These are phyloP conservation scores for Agrostemma githago DNA, from an alignment of 148 eudicot species.

Conservation along the genomic window DNA sequence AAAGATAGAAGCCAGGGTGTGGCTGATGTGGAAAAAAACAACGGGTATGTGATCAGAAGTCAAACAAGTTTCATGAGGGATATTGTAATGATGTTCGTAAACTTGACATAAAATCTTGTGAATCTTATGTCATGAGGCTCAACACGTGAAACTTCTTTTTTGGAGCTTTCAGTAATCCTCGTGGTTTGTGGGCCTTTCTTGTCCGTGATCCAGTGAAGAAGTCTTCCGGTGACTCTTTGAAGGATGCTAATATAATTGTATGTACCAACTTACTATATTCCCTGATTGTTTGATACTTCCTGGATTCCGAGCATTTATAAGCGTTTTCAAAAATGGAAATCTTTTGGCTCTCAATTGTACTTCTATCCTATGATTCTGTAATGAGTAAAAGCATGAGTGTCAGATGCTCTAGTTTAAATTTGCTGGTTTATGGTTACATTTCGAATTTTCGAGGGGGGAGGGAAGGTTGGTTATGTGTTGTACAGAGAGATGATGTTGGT, in stretches of 20 bases:
- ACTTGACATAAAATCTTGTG: neutral
- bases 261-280: slow-evolving; percentile 21
- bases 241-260: slow-evolving; percentile 41
- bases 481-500: neutral
- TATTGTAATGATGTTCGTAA: neutral
- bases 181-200: slow-evolving; percentile 70
- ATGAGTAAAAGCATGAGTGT: neutral
- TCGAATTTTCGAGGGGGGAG: neutral
- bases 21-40: slow-evolving; percentile 26
- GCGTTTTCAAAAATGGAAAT: neutral
- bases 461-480: neutral
- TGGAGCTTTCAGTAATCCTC: slow-evolving; percentile 37
- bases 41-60: slow-evolving; percentile 37
- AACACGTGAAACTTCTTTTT: slow-evolving; percentile 19
- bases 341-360: neutral
- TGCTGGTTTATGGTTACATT: neutral
- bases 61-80: slow-evolving; percentile 12
- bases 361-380: neutral
- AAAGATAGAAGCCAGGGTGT: slow-evolving; percentile 31
- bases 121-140: slow-evolving; percentile 10
- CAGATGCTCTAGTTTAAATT: neutral
- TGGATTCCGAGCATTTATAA: neutral
- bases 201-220: slow-evolving; percentile 45
- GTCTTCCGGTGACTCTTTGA: slow-evolving; percentile 34
- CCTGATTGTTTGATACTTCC: slow-evolving; percentile 3